Evolutionary conservation across 2,329 filamentous ascomycete genomes (phyloP), one percentile per base, ranked within the genome.

Genomic region (Fusarium agapanthi): DNA sequence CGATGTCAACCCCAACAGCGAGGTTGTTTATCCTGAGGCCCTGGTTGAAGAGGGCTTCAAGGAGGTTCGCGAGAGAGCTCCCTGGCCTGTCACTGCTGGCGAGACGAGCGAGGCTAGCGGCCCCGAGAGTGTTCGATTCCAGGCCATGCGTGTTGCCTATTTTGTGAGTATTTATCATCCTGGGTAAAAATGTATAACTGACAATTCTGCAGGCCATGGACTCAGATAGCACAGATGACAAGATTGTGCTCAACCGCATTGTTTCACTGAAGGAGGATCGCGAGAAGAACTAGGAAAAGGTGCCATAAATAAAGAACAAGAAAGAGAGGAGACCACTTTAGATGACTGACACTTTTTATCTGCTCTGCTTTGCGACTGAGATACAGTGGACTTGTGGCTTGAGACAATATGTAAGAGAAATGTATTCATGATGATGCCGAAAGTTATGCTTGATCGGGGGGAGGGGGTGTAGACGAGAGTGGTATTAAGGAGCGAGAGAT

Each of bases 201-300:
- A 78, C 41, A 24, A 40, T 6, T n/a, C 7, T 24, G 9, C 24
- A 87, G 90, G 90, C 85, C 69, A 86, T 97, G 81, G 95, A 98
- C 80, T 89, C 88, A 55, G 94, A 97, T 77, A 93, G 90, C 67
- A 92, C 90, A 1, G 89, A 90, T 37, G 93, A 94, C n/a, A 93
- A 92, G 81, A 86, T 97, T 73, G 89, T 98, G 53, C 84, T 98
- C 35, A 98, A 98, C 84, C 89, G 94, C 57, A 98, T 98, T 78
- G 95, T 98, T 28, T 93, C 92, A 53, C 83, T 98, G 78, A 97
- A 97, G 85, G 95, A 97, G 83, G 94, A 97, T 79, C 84, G 88
- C n/a, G 90, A 90, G 62, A 95, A 95, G 86, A 80, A 76, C 44
- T 78, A 72, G 64, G 20, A 37, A 53, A 48, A 28, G 43, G 44